A percentile compares a stretch with the other conserved stretches of the same genome.
Evolutionary conservation across 1,284 basidiomycete species (phyloP).

Genomic region (Bjerkandera adusta): DNA sequence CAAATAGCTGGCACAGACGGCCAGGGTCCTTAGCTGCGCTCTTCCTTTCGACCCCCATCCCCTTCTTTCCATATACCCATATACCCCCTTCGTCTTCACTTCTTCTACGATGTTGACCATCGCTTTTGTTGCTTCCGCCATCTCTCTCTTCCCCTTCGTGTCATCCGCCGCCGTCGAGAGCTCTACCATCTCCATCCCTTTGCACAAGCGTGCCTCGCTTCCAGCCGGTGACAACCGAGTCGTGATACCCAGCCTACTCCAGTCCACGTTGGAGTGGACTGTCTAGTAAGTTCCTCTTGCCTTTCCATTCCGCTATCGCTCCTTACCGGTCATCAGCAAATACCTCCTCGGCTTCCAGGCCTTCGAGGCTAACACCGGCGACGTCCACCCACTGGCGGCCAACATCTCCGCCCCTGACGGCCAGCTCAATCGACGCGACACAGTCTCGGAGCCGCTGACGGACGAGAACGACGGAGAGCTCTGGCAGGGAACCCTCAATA

Average conservation of each 20-base stretch:
- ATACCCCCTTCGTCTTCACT: not conserved
- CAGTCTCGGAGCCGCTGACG: constrained; percentile 5
- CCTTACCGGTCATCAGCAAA: constrained; percentile 7
- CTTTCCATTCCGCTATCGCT: not conserved
- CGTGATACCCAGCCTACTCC: not conserved
- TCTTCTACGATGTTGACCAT: constrained; percentile 19
- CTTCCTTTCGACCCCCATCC: not conserved
- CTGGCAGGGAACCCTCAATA: constrained; percentile 39
- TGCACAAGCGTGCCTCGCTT: constrained; percentile 7
- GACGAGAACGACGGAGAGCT: constrained; percentile 28
- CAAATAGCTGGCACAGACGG: not conserved
- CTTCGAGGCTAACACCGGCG: constrained; percentile 12
- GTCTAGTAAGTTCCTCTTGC: constrained; percentile 3
- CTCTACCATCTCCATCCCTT: constrained; percentile 2
- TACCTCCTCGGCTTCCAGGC: constrained; percentile 12
- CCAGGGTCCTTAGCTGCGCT: not conserved
- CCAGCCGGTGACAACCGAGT: not conserved
- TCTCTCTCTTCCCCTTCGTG: not conserved
- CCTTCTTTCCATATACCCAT: not conserved
- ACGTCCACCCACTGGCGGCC: constrained; percentile 4
- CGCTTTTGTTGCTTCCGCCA: constrained; percentile 10
- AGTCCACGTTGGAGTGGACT: not conserved
- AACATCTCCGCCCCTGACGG: not conserved
- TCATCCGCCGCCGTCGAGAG: not conserved
- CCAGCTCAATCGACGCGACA: not conserved